Evolutionary conservation across 352 stramenopile genomes (phyloP), one percentile per base, ranked within the genome.

Genomic region (Globisporangium uncinulatum): DNA sequence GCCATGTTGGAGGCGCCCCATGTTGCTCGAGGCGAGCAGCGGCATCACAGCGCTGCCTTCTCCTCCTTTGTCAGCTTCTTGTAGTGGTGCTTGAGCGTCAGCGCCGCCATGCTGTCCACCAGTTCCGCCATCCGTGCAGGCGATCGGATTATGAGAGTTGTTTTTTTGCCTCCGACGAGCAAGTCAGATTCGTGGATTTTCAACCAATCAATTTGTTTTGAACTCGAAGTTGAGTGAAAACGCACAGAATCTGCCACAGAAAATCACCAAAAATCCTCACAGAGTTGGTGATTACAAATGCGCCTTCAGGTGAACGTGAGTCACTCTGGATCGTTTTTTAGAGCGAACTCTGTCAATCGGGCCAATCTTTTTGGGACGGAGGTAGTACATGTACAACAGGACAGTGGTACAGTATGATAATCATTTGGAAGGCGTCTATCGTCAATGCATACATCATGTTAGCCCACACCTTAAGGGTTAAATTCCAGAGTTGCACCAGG

Each of bases 301-400:
- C 37, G 46, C 36, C 51, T 56, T 56, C 45, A 36, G 46, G 34
- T 48, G 37, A 19, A 56, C 32, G 32, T 37, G 32, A 37, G 32
- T 9, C 32, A 9, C 32, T 9, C 32, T 37, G 32, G 51, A 56
- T 56, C 45, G n/a, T 47, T 19, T 24, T 56, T 56, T 56, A 9
- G 32, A 37, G 9, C 19, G 37, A 24, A 56, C n/a, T 48, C 47
- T 20, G 19, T 48, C 29, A 48, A 39, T 37, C 32, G 36, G 45
- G 51, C 51, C 34, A 56, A 56, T 37, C 50, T 32, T 55, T 55
- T 55, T 55, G 50, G 50, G 50, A 55, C 50, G 43, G 50, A 55
- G 50, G 51, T 43, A 50, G 41, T 57, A 61, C 31, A n/a, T n/a
- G n/a, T 45, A 45, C n/a, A 19, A 8, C 17, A 3, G 45, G 10